These are phyloP conservation scores for baker's yeast (Saccharomyces cerevisiae) DNA, from an alignment of 805 yeast species.

Conservation along the genomic window DNA sequence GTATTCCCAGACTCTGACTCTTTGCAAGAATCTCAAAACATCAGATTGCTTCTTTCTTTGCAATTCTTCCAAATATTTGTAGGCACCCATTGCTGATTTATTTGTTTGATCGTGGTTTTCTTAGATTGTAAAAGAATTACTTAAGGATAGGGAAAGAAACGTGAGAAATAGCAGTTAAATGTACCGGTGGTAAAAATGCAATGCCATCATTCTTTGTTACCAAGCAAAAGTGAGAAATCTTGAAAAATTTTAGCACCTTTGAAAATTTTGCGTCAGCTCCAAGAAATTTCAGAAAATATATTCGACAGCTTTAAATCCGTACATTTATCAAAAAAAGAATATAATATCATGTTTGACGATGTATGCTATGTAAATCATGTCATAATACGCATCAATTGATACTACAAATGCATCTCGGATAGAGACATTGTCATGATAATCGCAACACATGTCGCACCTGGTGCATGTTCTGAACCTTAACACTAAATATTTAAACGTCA, in stretches of 20 bases:
- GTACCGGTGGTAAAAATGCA: not conserved
- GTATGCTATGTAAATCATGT: not conserved
- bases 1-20: conserved; percentile 99
- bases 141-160: not conserved
- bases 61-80: conserved; percentile 98
- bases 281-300: not conserved
- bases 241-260: not conserved
- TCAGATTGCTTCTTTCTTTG: conserved; percentile 99
- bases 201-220: not conserved
- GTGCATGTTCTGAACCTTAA: no score
- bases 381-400: not conserved
- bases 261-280: not conserved
- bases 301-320: not conserved
- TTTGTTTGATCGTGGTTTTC: conserved; percentile 3
- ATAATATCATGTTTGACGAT: not conserved
- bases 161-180: not conserved
- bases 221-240: not conserved
- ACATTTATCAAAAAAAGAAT: no score
- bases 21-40: conserved; percentile 95
- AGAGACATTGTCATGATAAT: not conserved
- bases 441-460: not conserved
- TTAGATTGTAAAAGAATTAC: not conserved
- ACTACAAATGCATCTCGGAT: not conserved
- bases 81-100: conserved; percentile 82
- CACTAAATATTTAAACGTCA: no score